Evolutionary conservation across 2,329 filamentous ascomycete genomes (phyloP).

Genomic region (Colletotrichum falcatum): DNA sequence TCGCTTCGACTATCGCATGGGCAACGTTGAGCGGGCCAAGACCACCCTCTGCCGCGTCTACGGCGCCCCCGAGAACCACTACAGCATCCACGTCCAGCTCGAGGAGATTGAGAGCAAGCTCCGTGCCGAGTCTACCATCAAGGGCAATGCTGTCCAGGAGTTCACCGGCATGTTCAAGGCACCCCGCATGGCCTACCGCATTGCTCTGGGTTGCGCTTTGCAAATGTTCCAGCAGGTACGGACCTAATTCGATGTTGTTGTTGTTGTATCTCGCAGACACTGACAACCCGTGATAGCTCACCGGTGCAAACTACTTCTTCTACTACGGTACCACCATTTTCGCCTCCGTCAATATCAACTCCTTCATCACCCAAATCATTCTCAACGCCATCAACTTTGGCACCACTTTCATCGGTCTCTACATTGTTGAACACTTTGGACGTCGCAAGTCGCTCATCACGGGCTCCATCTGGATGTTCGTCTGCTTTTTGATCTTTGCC

Average conservation of each 20-base stretch:
- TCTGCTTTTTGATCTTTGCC: conserved; percentile 70
- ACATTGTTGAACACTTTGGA: conserved; percentile 75
- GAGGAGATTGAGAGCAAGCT: conserved; percentile 67
- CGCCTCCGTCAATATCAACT: conserved; percentile 62
- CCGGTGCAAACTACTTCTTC: conserved; percentile 76
- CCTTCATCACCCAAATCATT: conserved; percentile 76
- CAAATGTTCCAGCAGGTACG: conserved; percentile 75
- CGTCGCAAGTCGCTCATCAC: conserved; percentile 72
- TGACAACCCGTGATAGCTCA: conserved; percentile 7
- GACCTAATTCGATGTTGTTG: conserved; percentile 45
- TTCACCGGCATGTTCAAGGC: conserved; percentile 72
- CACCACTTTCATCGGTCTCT: conserved; percentile 76
- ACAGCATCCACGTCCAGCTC: conserved; percentile 60
- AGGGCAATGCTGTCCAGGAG: conserved; percentile 56
- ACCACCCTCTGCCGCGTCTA: conserved; percentile 62
- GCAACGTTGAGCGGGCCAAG: conserved; percentile 59
- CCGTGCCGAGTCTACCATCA: conserved; percentile 57
- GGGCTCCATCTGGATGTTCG: conserved; percentile 71
- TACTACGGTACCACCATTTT: conserved; percentile 71
- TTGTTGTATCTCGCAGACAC: conserved; percentile 21
- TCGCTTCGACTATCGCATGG: conserved; percentile 63
- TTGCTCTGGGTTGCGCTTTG: conserved; percentile 68
- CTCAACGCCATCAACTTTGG: conserved; percentile 75
- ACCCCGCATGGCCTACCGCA: conserved; percentile 73
- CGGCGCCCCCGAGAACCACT: conserved; percentile 57